These are phyloP conservation scores for Xerocomus spinulosus DNA, from an alignment of 768 basidiomycete species.

Conservation along the genomic window DNA sequence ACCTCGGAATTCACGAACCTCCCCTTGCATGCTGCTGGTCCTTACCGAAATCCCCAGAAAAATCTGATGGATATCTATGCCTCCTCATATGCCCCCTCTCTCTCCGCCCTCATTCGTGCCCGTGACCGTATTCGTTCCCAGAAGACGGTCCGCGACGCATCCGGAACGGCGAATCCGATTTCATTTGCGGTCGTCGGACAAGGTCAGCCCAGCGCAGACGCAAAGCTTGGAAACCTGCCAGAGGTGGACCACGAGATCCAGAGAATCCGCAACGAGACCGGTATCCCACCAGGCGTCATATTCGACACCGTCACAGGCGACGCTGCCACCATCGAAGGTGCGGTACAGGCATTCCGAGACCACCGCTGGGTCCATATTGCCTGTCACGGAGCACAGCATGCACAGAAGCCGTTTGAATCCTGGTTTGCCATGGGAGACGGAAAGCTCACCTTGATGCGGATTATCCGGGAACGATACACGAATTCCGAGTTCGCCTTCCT, in stretches of 20 bases:
- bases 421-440: background rate
- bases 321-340: background rate
- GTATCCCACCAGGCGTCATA: background rate
- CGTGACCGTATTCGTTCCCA: background rate
- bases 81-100: background rate
- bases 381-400: background rate
- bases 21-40: background rate
- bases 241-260: background rate
- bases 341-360: background rate
- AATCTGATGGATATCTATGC: background rate
- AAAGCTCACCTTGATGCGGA: background rate
- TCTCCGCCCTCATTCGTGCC: background rate
- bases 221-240: background rate
- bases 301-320: background rate
- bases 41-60: background rate
- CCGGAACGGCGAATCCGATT: background rate
- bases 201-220: background rate
- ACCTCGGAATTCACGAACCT: background rate
- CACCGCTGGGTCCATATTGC: background rate
- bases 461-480: background rate
- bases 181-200: background rate
- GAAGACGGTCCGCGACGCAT: background rate
- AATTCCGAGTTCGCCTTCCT: background rate
- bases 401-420: background rate
- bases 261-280: background rate